Conservation (phyloP, 2,329 filamentous ascomycete species). For the Neofusicoccum parvum region DNA sequence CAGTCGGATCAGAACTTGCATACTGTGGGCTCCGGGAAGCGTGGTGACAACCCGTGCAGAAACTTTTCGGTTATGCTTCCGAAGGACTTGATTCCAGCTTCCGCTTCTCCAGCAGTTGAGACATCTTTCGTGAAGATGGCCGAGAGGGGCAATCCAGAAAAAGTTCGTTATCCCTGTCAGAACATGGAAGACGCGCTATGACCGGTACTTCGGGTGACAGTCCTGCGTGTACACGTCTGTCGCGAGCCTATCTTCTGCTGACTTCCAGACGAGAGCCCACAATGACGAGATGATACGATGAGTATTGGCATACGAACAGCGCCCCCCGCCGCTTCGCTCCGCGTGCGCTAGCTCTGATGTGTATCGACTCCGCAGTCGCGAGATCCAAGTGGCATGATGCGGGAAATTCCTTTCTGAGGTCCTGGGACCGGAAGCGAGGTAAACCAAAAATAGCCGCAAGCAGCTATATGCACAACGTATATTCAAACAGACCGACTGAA, state of each 20-base stretch:
- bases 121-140: neutral
- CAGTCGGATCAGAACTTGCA: neutral
- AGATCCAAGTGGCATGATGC: conserved; percentile 4
- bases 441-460: neutral
- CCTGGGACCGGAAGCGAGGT: neutral
- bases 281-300: neutral
- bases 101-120: neutral
- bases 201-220: neutral
- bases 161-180: neutral
- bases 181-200: neutral
- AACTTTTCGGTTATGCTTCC: neutral
- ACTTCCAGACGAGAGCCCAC: neutral
- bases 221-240: too few relatives aligned
- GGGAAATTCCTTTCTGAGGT: neutral
- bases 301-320: neutral
- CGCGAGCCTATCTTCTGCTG: neutral
- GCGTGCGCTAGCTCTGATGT: neutral
- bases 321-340: neutral
- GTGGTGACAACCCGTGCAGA: neutral
- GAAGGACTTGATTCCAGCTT: neutral
- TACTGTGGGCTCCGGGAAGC: neutral
- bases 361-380: neutral
- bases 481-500: neutral
- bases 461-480: neutral
- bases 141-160: neutral